Base-by-base conservation (phyloP, 805 yeast species). In the Kazachstania bromeliacearum region DNA sequence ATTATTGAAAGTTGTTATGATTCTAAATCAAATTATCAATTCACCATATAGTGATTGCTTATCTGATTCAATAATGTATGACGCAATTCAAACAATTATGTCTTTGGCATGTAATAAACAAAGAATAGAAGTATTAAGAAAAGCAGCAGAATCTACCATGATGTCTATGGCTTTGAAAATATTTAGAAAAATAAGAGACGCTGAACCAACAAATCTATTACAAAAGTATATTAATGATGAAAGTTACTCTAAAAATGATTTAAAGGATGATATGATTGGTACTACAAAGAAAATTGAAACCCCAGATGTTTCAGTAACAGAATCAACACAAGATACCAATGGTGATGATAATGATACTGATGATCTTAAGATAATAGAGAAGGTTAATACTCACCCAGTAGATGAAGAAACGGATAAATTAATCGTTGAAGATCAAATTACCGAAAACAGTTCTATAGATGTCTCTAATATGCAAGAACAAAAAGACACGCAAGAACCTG, bases 61-160 rank as follows among this genome's bases (percentile, higher is more conserved):
- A 28, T 75, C 89, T 2, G 89, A 87, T 56, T 85, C 85, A 30
- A 78, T 82, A 16, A 73, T 92, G 40, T 79, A 83, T 43, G 96
- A 89, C 53, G 87, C 87, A 19, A 73, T 88, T 20, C 95, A 89
- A 50, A 88, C 96, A 0, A 84, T 95, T 39, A 70, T 92, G 53
- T 79, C 94, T 4, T 70, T 92, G 59, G 95, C 96, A 2, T 85
- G 94, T 51, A 94, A 92, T 56, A 84, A 85, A 62, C 73, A 88
- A 55, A 73, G 96, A 55, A 79, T 94, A 41, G 97, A 89, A 47
- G 84, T 88, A 6, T 68, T 92, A 40, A 69, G 97, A 50, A 74
- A 80, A 41, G 81, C 94, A 0, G 96, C 97, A 0, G 96, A 88
- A 52, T 71, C 81, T 64, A 72, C 94, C 1, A 70, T 85, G 69